Conservation (phyloP, 2,329 filamentous ascomycete genomes). For the Talaromyces rugulosus region DNA sequence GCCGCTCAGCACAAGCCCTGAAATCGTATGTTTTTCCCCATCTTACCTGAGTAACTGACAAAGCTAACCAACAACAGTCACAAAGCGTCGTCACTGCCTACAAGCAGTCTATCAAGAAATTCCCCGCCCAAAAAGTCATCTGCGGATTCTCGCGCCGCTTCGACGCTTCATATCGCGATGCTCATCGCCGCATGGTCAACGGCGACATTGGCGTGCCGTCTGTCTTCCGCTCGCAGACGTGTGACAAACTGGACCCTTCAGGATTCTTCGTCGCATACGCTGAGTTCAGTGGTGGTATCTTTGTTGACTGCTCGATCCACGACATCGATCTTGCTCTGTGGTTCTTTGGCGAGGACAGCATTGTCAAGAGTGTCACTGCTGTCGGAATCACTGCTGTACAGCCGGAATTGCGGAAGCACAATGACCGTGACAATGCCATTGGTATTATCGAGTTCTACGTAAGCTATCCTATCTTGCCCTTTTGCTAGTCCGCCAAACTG, state of each 20-base stretch:
- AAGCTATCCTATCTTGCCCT: not conserved
- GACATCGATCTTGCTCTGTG: conserved; percentile 55
- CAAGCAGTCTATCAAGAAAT: conserved; percentile 39
- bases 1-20: conserved; percentile 46
- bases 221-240: conserved; percentile 58
- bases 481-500: not conserved
- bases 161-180: conserved; percentile 56
- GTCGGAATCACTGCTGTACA: conserved; percentile 27
- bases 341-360: conserved; percentile 22
- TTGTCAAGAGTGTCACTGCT: conserved; percentile 29
- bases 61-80: conserved; percentile 34
- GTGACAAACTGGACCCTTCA: conserved; percentile 56
- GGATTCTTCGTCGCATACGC: conserved; percentile 63
- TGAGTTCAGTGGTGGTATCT: conserved; percentile 58
- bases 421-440: conserved; percentile 34
- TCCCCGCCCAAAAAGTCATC: conserved; percentile 56
- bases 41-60: not conserved
- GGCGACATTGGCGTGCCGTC: conserved; percentile 54
- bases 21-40: conserved; percentile 40
- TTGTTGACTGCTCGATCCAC: conserved; percentile 63
- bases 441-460: conserved; percentile 32
- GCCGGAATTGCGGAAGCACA: conserved; percentile 27
- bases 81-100: conserved; percentile 54
- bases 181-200: conserved; percentile 43
- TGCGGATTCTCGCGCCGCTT: conserved; percentile 59